phyloP scores from a whole-genome alignment of 2,329 filamentous ascomycete species.

The Penicillium oxalicum region DNA sequence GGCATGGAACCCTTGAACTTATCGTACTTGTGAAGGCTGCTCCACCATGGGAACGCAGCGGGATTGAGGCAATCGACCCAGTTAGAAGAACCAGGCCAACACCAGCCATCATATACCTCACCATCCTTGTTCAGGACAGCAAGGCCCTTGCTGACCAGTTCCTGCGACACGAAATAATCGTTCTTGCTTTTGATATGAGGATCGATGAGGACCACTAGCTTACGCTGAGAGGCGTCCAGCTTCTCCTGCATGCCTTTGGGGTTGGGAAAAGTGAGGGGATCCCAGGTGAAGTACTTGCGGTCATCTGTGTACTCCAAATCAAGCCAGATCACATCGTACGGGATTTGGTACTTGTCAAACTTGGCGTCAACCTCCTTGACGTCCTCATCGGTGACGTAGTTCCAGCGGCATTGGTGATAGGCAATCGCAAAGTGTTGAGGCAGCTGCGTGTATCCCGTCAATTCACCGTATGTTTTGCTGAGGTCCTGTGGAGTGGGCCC shows the following conservation, averaged over 20 bases:
- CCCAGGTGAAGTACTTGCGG: conserved; percentile 98
- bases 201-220: conserved; percentile 91
- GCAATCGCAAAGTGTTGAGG: conserved; percentile 88
- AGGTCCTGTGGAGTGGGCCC: conserved; percentile 81
- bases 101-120: conserved; percentile 90
- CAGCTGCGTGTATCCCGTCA: conserved; percentile 86
- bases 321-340: conserved; percentile 98
- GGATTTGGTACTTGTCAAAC: conserved; percentile 91
- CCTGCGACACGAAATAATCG: conserved; percentile 68
- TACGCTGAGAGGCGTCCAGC: conserved; percentile 75
- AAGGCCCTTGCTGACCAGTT: conserved; percentile 76
- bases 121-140: conserved; percentile 86
- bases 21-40: conserved; percentile 76
- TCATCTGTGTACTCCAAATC: conserved; percentile 96
- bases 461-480: conserved; percentile 73
- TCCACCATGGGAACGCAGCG: conserved; percentile 89
- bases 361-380: conserved; percentile 94
- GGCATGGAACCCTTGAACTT: conserved; percentile 76
- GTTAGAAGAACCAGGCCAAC: conserved; percentile 94
- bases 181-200: conserved; percentile 94
- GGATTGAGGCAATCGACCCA: conserved; percentile 97
- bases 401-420: conserved; percentile 98
- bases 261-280: conserved; percentile 78
- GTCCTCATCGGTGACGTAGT: conserved; percentile 95
- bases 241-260: conserved; percentile 84